Evolutionary conservation across 2,329 filamentous ascomycete genomes (phyloP).

Genomic region (Fusarium sp.): DNA sequence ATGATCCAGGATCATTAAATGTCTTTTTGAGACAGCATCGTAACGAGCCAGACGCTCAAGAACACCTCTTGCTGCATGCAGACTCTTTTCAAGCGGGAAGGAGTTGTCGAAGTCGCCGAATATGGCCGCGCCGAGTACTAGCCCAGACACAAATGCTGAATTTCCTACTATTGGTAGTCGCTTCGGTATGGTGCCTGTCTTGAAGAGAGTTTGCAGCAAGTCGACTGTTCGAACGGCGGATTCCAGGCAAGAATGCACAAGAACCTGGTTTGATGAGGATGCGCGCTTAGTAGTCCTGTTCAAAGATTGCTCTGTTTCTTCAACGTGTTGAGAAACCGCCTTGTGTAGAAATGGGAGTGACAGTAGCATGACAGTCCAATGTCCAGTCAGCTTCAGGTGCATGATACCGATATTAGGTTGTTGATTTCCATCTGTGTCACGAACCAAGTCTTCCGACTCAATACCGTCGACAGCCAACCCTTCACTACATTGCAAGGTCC

Average conservation of each 20-base stretch:
- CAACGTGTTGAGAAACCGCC: constrained; percentile 40
- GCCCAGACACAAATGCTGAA: constrained; percentile 57
- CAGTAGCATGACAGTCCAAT: constrained; percentile 54
- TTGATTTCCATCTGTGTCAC: constrained; percentile 25
- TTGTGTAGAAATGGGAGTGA: constrained; percentile 53
- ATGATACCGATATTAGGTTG: constrained; percentile 43
- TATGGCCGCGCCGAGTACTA: constrained; percentile 57
- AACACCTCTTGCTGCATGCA: constrained; percentile 38
- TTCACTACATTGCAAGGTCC: constrained; percentile 37
- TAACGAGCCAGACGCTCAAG: constrained; percentile 39
- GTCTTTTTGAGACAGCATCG: constrained; percentile 40
- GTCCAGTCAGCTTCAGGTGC: constrained; percentile 53
- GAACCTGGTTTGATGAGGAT: constrained; percentile 38
- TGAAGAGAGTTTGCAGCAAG: constrained; percentile 52
- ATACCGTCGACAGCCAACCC: constrained; percentile 39
- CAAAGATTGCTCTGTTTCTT: constrained; percentile 25
- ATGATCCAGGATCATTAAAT: constrained; percentile 41
- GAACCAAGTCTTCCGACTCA: constrained; percentile 33
- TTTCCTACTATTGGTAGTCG: constrained; percentile 59
- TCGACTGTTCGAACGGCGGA: constrained; percentile 53
- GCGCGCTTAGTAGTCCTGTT: constrained; percentile 4
- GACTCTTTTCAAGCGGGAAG: constrained; percentile 47
- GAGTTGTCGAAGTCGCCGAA: constrained; percentile 57
- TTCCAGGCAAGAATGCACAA: constrained; percentile 51
- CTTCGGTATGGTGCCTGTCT: constrained; percentile 51